Evolutionary conservation across 2,329 filamentous ascomycete species (phyloP).

Genomic region (Thelonectria rubi): DNA sequence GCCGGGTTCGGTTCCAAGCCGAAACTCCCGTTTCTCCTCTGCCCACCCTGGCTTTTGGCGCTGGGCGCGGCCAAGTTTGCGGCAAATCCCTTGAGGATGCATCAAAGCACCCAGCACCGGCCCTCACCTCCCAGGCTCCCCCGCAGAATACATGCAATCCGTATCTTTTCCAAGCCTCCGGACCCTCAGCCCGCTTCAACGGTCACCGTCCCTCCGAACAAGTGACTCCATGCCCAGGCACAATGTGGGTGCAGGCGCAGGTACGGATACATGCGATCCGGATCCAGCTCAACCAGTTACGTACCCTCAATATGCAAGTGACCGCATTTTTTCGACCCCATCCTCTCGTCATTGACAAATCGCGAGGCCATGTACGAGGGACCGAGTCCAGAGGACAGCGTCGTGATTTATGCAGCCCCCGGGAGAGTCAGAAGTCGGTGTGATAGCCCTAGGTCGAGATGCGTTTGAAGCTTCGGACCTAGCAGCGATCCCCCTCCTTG

Average conservation of each 20-base stretch:
- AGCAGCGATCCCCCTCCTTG: constrained; percentile 29
- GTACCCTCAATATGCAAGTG: constrained; percentile 10
- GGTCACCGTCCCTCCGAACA: constrained; percentile 31
- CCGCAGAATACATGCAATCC: constrained; percentile 19
- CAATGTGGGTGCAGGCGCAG: constrained; percentile 17
- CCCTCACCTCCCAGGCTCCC: constrained; percentile 17
- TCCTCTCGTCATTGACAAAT: constrained; percentile 27
- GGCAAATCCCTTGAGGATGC: constrained; percentile 24
- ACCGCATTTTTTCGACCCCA: constrained; percentile 28
- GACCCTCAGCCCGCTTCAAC: constrained; percentile 32
- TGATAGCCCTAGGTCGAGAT: constrained; percentile 35
- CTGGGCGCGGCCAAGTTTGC: constrained; percentile 29
- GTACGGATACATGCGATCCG: constrained; percentile 12
- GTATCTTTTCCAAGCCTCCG: constrained; percentile 27
- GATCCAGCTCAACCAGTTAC: constrained; percentile 12
- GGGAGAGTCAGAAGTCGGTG: constrained; percentile 40
- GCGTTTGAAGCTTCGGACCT: constrained; percentile 37
- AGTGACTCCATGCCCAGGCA: constrained; percentile 10
- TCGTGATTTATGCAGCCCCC: constrained; percentile 40
- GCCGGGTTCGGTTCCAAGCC: constrained; percentile 21
- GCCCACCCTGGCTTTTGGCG: constrained; percentile 12
- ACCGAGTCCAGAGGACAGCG: constrained; percentile 12
- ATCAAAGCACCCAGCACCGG: not conserved
- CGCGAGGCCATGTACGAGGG: constrained; percentile 30
- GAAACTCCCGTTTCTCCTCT: constrained; percentile 19